These are phyloP conservation scores for Candida tetrigidarum DNA, from an alignment of 1,139 yeast genomes.

Conservation along the genomic window DNA sequence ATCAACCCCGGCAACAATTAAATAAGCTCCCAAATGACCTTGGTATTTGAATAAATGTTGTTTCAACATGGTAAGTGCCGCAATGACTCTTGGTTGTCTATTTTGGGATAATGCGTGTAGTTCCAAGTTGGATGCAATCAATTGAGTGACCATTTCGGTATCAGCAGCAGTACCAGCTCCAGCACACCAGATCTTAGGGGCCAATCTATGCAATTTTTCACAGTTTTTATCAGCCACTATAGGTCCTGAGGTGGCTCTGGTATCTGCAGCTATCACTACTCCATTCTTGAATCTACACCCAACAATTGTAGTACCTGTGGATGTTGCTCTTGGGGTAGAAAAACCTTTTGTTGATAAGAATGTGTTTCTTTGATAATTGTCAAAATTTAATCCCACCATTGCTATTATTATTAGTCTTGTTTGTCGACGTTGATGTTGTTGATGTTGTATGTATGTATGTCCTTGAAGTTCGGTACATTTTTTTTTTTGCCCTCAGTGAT, in stretches of 20 bases:
- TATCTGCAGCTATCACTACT: constrained; percentile 97
- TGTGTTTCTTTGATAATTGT: constrained; percentile 88
- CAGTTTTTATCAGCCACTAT: constrained; percentile 98
- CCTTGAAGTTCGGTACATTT: neutral
- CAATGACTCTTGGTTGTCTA: constrained; percentile 90
- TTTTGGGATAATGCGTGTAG: constrained; percentile 82
- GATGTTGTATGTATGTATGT: neutral
- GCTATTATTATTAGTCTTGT: neutral
- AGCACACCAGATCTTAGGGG: constrained; percentile 98
- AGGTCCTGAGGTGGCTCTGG: constrained; percentile 95
- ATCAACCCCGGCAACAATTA: constrained; percentile 96
- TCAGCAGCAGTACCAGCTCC: constrained; percentile 99
- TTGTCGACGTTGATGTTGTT: neutral
- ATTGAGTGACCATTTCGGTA: constrained; percentile 94
- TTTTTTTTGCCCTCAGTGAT: constrained; percentile 4
- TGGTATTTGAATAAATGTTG: constrained; percentile 97
- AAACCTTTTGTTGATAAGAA: constrained; percentile 73
- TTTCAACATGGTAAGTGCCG: constrained; percentile 90
- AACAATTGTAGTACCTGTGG: constrained; percentile 98
- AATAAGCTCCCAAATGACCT: constrained; percentile 95
- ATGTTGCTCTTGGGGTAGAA: constrained; percentile 84
- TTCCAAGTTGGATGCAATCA: constrained; percentile 89
- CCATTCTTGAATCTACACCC: constrained; percentile 94
- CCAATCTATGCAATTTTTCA: constrained; percentile 89
- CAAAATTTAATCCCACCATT: constrained; percentile 93